phyloP scores from a whole-genome alignment of 139 green algal species.

The Pleodorina starrii region DNA sequence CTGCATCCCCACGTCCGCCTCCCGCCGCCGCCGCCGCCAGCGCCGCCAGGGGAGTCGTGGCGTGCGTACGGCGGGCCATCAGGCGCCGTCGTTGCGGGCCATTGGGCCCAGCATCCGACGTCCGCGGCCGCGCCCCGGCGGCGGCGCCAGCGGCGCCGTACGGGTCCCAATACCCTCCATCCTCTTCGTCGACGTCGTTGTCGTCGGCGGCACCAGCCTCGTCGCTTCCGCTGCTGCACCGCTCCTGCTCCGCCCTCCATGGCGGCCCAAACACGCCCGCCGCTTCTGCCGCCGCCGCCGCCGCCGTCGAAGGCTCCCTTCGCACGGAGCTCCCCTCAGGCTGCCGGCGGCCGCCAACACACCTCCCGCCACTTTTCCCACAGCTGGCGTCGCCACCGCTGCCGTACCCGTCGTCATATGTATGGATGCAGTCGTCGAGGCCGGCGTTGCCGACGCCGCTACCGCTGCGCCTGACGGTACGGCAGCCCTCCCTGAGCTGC shows the following conservation, averaged over 20 bases:
- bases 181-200: not conserved
- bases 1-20: too few relatives aligned
- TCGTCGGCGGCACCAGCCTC: not conserved
- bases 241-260: not conserved
- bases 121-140: too few relatives aligned
- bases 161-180: not conserved
- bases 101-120: not conserved
- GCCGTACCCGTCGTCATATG: not conserved
- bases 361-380: not conserved
- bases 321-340: not conserved
- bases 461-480: not conserved
- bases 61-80: constrained; percentile 11
- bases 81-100: not conserved
- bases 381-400: not conserved
- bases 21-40: not conserved
- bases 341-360: not conserved
- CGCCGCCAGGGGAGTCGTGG: not conserved
- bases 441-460: not conserved
- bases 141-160: too few relatives aligned
- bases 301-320: not conserved
- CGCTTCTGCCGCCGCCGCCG: not conserved
- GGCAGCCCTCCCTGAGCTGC: not conserved
- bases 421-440: not conserved
- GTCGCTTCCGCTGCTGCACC: not conserved
- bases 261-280: not conserved